Evolutionary conservation across 2,329 filamentous ascomycete species (phyloP), one percentile per base, ranked within the genome.

Genomic region (Penicillium sp.): DNA sequence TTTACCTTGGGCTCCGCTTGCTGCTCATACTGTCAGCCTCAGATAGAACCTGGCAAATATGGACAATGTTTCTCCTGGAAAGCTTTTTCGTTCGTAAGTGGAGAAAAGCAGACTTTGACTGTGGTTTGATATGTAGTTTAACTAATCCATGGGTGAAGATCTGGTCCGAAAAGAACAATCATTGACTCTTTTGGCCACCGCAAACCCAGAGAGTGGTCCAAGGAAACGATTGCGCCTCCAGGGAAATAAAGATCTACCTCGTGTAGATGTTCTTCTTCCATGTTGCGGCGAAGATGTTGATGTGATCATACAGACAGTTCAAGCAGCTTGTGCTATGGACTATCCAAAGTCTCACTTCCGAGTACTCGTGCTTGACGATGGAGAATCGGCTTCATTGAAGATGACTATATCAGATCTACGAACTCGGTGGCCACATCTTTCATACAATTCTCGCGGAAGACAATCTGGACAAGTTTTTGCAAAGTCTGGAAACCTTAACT

Each of bases 211-310:
- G 2, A 40, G 40, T 23, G 45, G 49, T 5, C 54, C 54, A 5
- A 60, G 66, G 3, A 60, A 62, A 46, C 54, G 59, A 23, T 48
- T 70, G 28, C 63, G 67, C 26, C 44, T 71, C 8, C 52, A 48
- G 10, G 58, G 63, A 6, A 71, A 77, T 10, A 71, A 79, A 2
- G 76, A 79, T 3, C 81, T 84, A 0, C 80, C 81, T 1, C 55
- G 26, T 10, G 81, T 86, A 3, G 83, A 86, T 58, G 74, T 83
- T 2, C 77, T 86, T 44, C 67, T 86, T 5, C 83, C 83, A 1
- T 84, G 80, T 69, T 86, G 83, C 54, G 80, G 80, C 13, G 83
- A 86, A 62, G 78, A 83, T 1, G 73, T 80, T 33, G 80, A 83
- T 13, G 69, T 86, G 2, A 78, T 86, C 2, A 68, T 85, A 45